Percentiles rank a stretch among this genome's conserved stretches.
Evolutionary conservation across 2,329 filamentous ascomycete genomes (phyloP).

Genomic region (Fusarium avenaceum): DNA sequence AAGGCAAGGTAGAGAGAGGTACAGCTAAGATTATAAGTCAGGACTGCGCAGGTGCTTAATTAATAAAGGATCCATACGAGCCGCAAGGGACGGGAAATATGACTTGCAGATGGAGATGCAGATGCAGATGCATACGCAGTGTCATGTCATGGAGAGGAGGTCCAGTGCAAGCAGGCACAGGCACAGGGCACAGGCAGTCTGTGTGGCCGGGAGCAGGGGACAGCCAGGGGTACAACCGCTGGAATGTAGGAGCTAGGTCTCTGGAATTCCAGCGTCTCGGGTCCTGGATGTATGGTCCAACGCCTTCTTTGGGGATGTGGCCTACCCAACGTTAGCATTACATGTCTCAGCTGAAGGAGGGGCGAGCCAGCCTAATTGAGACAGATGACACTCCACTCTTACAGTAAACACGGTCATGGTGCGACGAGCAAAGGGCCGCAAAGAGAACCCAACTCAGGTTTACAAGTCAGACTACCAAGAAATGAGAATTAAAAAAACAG

Average conservation of each 20-base stretch:
- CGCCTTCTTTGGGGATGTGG: background rate
- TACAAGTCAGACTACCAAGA: background rate
- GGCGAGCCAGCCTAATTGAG: too few relatives aligned
- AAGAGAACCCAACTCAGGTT: conserved; percentile 17
- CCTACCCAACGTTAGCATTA: too few relatives aligned
- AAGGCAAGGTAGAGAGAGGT: background rate
- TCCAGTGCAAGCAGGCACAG: conserved; percentile 13
- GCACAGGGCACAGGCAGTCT: conserved; percentile 5
- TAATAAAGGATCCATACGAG: conserved; percentile 30
- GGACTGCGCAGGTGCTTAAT: conserved; percentile 18
- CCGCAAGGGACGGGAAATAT: background rate
- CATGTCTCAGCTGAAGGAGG: too few relatives aligned
- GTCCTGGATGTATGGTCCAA: background rate
- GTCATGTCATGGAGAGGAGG: too few relatives aligned
- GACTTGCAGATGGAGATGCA: conserved; percentile 1
- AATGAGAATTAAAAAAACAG: conserved; percentile 8
- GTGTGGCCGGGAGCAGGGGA: conserved; percentile 17
- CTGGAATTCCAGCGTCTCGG: conserved; percentile 38
- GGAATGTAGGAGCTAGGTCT: conserved; percentile 31
- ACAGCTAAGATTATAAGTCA: background rate
- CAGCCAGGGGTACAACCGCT: conserved; percentile 2
- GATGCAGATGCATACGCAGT: background rate
- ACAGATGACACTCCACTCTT: background rate
- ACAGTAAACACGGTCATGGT: background rate
- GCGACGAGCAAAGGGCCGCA: conserved; percentile 23